Percentiles rank a stretch among this genome's conserved stretches.
These are phyloP conservation scores for Paecilomyces sp. DNA, from an alignment of 2,329 filamentous ascomycete species.

Conservation along the genomic window DNA sequence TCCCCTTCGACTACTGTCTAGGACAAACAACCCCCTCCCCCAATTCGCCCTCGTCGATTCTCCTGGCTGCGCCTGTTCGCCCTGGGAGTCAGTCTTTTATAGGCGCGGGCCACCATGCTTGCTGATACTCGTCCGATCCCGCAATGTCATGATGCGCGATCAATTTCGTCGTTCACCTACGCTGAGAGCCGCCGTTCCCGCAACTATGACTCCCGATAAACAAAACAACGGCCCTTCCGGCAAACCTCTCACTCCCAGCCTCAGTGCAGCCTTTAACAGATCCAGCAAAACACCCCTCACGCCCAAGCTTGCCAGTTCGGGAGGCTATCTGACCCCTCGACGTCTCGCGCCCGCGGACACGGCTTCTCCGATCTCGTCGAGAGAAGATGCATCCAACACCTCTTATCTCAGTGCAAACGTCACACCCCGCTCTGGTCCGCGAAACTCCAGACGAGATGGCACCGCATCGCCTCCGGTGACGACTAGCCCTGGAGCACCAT, in stretches of 20 bases:
- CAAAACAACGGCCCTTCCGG: constrained; percentile 43
- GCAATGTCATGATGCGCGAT: constrained; percentile 43
- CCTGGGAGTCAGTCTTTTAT: constrained; percentile 4
- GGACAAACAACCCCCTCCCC: neutral
- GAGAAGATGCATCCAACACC: constrained; percentile 46
- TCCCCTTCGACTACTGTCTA: constrained; percentile 13
- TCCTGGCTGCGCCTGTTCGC: constrained; percentile 1
- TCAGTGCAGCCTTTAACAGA: constrained; percentile 56
- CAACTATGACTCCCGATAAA: constrained; percentile 47
- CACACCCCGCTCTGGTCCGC: constrained; percentile 69
- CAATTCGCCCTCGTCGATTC: neutral
- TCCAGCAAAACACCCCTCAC: constrained; percentile 50
- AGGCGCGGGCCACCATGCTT: constrained; percentile 29
- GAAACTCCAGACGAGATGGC: constrained; percentile 66
- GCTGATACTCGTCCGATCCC: constrained; percentile 16
- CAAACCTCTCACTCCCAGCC: constrained; percentile 61
- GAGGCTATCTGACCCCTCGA: constrained; percentile 22
- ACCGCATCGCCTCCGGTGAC: constrained; percentile 57
- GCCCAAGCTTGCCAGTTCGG: constrained; percentile 49
- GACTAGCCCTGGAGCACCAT: constrained; percentile 33
- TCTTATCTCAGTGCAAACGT: constrained; percentile 59
- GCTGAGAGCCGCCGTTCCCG: constrained; percentile 17
- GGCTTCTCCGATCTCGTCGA: constrained; percentile 24
- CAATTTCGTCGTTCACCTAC: constrained; percentile 21
- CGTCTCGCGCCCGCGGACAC: constrained; percentile 26